Evolutionary conservation across 495 filamentous ascomycete genomes (phyloP).

Genomic region (Penicillium cosmopolitanum): DNA sequence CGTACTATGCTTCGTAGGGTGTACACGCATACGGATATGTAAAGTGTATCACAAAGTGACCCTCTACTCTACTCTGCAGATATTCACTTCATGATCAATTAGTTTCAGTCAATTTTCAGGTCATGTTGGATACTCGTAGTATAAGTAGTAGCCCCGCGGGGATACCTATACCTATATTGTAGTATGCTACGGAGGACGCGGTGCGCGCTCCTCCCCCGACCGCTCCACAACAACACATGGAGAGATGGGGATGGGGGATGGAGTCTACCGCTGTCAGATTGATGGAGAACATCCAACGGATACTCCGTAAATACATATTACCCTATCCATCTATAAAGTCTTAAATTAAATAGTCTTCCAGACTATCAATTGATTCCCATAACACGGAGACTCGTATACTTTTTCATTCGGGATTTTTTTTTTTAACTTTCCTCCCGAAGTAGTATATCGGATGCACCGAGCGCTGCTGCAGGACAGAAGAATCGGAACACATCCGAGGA

Average conservation of each 20-base stretch:
- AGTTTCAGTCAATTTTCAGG: not conserved
- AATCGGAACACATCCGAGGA: constrained; percentile 24
- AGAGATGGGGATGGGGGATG: constrained; percentile 1
- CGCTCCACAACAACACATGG: constrained; percentile 1
- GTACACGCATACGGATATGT: no score
- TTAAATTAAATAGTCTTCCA: not conserved
- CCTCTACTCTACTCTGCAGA: no score
- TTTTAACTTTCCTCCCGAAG: not conserved
- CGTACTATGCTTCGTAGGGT: not conserved
- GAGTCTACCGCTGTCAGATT: constrained; percentile 10
- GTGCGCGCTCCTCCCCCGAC: not conserved
- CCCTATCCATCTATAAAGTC: no score
- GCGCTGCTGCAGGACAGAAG: not conserved
- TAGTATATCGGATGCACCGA: not conserved
- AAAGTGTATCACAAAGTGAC: no score
- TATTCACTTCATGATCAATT: not conserved
- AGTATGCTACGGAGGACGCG: constrained; percentile 1
- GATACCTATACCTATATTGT: not conserved
- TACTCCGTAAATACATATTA: not conserved
- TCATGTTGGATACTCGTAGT: not conserved
- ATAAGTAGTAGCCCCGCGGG: not conserved
- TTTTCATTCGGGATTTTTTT: not conserved
- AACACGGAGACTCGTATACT: not conserved
- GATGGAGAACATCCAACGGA: not conserved
- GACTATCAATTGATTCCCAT: not conserved